Percentiles rank a stretch among this genome's conserved stretches.
Evolutionary conservation across 495 filamentous ascomycete genomes (phyloP).

Genomic region (Trichocladium antarcticum): DNA sequence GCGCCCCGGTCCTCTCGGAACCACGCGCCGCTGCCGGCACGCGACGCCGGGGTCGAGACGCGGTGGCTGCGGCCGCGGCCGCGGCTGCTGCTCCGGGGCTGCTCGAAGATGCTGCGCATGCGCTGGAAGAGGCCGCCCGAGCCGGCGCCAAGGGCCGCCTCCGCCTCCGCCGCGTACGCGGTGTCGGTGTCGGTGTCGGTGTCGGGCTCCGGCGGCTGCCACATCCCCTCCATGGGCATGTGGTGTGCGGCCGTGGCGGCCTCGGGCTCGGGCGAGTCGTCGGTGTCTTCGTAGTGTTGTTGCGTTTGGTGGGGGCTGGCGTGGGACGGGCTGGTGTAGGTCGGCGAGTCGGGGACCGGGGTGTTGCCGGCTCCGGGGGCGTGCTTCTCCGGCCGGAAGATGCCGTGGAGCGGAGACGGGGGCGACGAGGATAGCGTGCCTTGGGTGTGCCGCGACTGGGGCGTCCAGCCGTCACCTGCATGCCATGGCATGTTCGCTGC

Average conservation of each 20-base stretch:
- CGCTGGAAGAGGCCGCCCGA: conserved; percentile 21
- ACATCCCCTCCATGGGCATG: no score
- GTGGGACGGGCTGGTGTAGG: neutral
- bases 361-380: conserved; percentile 2
- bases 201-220: no score
- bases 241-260: no score
- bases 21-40: no score
- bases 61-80: neutral
- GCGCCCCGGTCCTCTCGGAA: no score
- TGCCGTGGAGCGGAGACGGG: conserved; percentile 5
- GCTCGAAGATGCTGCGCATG: conserved; percentile 28
- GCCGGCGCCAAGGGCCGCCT: neutral
- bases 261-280: no score
- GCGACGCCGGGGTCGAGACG: no score
- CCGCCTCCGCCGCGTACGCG: neutral
- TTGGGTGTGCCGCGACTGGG: conserved; percentile 16
- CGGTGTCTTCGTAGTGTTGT: neutral
- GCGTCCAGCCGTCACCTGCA: conserved; percentile 8
- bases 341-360: neutral
- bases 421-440: conserved; percentile 16
- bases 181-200: no score
- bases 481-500: conserved; percentile 1
- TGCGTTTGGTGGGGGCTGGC: neutral
- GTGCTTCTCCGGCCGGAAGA: neutral
- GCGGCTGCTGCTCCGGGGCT: conserved; percentile 1